phyloP scores from a whole-genome alignment of 2,329 filamentous ascomycete species.

The Lecanosticta acicola region DNA sequence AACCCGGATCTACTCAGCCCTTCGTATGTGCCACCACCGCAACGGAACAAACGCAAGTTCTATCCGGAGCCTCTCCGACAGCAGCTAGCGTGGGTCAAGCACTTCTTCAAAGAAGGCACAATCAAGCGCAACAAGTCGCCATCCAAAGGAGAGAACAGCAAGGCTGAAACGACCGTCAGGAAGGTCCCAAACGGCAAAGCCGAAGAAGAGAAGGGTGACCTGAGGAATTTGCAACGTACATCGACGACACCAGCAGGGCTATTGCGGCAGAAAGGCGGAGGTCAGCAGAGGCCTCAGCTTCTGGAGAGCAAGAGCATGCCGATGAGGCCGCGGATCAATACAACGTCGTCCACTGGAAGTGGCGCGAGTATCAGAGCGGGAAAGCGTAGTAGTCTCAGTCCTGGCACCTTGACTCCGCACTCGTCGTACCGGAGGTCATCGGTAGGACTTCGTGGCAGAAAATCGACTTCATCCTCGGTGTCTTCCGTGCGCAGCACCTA shows the following conservation, averaged over 20 bases:
- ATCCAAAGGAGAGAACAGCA: conserved; percentile 20
- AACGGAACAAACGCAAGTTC: conserved; percentile 48
- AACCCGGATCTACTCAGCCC: conserved; percentile 56
- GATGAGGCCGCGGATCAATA: conserved; percentile 41
- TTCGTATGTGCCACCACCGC: conserved; percentile 42
- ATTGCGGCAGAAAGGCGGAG: conserved; percentile 29
- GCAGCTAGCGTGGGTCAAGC: conserved; percentile 62
- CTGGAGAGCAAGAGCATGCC: conserved; percentile 36
- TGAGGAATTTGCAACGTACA: conserved; percentile 32
- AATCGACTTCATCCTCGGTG: conserved; percentile 92
- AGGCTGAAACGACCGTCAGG: conserved; percentile 17
- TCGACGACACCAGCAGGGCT: conserved; percentile 32
- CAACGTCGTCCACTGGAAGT: conserved; percentile 34
- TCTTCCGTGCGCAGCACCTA: conserved; percentile 90
- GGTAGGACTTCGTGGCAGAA: conserved; percentile 76
- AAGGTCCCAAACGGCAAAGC: conserved; percentile 14
- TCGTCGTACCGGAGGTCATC: conserved; percentile 80
- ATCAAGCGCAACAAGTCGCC: conserved; percentile 59
- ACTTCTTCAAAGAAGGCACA: conserved; percentile 63
- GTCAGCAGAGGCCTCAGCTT: conserved; percentile 34
- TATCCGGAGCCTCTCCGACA: conserved; percentile 60
- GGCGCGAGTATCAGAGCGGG: conserved; percentile 29
- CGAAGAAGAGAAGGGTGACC: conserved; percentile 16
- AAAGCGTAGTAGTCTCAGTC: conserved; percentile 53
- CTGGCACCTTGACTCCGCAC: conserved; percentile 80